These are phyloP conservation scores for Arabis alpina DNA, from an alignment of 345 rosid genomes.

Conservation along the genomic window DNA sequence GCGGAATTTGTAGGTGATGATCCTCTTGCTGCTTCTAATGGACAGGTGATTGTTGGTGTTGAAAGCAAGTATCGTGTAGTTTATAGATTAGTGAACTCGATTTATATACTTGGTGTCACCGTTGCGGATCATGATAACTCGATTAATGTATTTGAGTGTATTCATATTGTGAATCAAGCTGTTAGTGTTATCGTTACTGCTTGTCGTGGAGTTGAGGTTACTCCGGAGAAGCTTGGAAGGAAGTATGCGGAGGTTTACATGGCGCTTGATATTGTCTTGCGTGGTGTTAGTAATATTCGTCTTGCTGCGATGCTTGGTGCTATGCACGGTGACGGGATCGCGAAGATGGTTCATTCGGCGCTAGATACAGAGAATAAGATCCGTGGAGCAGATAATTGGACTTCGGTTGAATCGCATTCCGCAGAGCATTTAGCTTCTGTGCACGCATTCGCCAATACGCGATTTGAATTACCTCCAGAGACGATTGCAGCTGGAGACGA, in stretches of 20 bases:
- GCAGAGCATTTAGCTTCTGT: slow-evolving; percentile 69
- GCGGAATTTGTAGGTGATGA: slow-evolving; percentile 82
- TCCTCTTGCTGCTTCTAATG: slow-evolving; percentile 93
- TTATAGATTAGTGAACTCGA: slow-evolving; percentile 90
- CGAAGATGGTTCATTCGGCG: slow-evolving; percentile 97
- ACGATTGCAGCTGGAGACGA: slow-evolving; percentile 84
- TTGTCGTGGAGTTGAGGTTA: slow-evolving; percentile 98
- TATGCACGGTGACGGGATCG: slow-evolving; percentile 97
- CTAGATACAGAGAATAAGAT: slow-evolving; percentile 88
- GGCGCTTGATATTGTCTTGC: slow-evolving; percentile 94
- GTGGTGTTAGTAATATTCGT: slow-evolving; percentile 88
- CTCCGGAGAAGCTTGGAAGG: slow-evolving; percentile 90
- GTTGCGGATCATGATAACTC: slow-evolving; percentile 88
- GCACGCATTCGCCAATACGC: slow-evolving; percentile 61
- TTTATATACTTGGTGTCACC: slow-evolving; percentile 89
- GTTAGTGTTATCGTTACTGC: slow-evolving; percentile 95
- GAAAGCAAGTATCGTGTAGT: slow-evolving; percentile 96
- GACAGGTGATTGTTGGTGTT: slow-evolving; percentile 95
- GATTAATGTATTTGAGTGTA: slow-evolving; percentile 92
- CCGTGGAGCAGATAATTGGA: slow-evolving; percentile 93
- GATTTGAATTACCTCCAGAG: slow-evolving; percentile 83
- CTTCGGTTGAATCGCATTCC: slow-evolving; percentile 57
- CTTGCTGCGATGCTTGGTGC: slow-evolving; percentile 92
- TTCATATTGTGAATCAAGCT: slow-evolving; percentile 93
- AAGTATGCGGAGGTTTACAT: slow-evolving; percentile 96